Evolutionary conservation across 352 stramenopile species (phyloP).

Genomic region (Phytopythium boreale): DNA sequence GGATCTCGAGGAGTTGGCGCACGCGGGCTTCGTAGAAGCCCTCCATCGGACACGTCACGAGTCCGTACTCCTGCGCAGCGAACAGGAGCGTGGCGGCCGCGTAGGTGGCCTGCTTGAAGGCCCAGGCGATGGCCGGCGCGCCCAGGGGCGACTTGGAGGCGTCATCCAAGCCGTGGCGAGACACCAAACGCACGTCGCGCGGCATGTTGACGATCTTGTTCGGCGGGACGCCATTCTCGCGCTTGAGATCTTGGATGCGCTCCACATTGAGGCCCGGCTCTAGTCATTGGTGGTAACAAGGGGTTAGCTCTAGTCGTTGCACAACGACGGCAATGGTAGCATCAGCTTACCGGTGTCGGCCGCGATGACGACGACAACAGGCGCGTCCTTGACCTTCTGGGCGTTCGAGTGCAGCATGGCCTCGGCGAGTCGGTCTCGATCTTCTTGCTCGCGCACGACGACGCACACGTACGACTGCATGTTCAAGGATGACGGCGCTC

Average conservation of each 20-base stretch:
- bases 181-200: conserved; percentile 49
- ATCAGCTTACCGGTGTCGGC: conserved; percentile 51
- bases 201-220: conserved; percentile 44
- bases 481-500: conserved; percentile 69
- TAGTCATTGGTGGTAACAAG: conserved; percentile 19
- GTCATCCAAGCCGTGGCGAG: conserved; percentile 21
- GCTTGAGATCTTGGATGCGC: conserved; percentile 61
- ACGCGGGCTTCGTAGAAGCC: conserved; percentile 51
- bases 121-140: conserved; percentile 60
- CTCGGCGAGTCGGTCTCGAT: conserved; percentile 46
- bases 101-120: conserved; percentile 70
- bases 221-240: conserved; percentile 40
- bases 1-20: conserved; percentile 53
- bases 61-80: conserved; percentile 51
- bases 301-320: no score
- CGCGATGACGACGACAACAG: conserved; percentile 65
- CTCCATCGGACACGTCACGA: conserved; percentile 69
- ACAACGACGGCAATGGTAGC: not conserved
- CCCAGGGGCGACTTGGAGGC: conserved; percentile 40
- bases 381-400: conserved; percentile 56
- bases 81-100: conserved; percentile 60
- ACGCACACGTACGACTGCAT: conserved; percentile 63
- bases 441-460: conserved; percentile 43
- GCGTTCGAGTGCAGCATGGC: conserved; percentile 64
- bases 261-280: conserved; percentile 70